phyloP scores from a whole-genome alignment of 352 stramenopile genomes.

The Pythium rishiriense region DNA sequence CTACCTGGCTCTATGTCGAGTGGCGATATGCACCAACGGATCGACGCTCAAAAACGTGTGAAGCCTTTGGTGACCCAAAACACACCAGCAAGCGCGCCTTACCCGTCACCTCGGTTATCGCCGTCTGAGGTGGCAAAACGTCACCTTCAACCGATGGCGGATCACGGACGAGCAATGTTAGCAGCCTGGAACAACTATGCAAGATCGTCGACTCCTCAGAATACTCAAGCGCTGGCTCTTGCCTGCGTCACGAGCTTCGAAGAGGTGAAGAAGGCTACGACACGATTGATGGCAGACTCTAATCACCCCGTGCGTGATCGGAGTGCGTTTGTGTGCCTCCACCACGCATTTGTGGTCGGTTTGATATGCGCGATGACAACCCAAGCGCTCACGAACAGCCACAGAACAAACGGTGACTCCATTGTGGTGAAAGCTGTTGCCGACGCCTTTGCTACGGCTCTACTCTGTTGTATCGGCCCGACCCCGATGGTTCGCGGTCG shows the following conservation, averaged over 20 bases:
- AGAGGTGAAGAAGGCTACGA: constrained; percentile 74
- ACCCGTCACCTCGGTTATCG: not conserved
- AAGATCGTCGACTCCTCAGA: constrained; percentile 42
- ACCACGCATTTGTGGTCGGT: constrained; percentile 79
- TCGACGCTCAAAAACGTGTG: constrained; percentile 22
- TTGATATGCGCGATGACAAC: constrained; percentile 78
- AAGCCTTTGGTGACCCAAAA: constrained; percentile 1
- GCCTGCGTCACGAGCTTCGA: constrained; percentile 77
- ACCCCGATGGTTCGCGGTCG: constrained; percentile 53
- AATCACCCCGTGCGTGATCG: constrained; percentile 42
- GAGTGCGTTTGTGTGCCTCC: constrained; percentile 75
- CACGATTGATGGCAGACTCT: constrained; percentile 58
- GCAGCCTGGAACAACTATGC: constrained; percentile 78
- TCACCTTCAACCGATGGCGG: constrained; percentile 60
- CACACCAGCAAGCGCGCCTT: not conserved
- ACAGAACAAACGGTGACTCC: constrained; percentile 56
- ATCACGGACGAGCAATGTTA: constrained; percentile 69
- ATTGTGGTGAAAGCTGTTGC: constrained; percentile 66
- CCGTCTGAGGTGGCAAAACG: constrained; percentile 14
- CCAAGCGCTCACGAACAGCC: constrained; percentile 70
- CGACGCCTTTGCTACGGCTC: constrained; percentile 70
- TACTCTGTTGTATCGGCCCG: constrained; percentile 76
- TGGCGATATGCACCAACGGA: constrained; percentile 8
- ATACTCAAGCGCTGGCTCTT: constrained; percentile 57
- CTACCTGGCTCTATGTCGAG: not conserved